Conservation (phyloP, 306 rosid genomes). For the Lablab purpureus region DNA sequence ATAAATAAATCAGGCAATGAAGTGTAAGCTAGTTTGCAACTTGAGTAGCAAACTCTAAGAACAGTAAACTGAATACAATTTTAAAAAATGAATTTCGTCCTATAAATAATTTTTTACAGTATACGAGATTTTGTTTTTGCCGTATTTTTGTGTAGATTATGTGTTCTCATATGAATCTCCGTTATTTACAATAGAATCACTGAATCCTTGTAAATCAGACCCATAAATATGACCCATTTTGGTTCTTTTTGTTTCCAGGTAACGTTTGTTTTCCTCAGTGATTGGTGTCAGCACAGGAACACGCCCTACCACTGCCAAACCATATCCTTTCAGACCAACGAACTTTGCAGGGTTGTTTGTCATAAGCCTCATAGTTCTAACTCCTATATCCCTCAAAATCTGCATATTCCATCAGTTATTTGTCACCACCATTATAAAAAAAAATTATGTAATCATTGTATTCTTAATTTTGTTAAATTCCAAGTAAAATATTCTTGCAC, state of each 20-base stretch:
- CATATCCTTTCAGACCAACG: constrained; percentile 78
- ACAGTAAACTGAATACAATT: constrained; percentile 16
- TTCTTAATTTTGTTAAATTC: no score
- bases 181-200: constrained; percentile 49
- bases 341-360: constrained; percentile 92
- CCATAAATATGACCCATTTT: constrained; percentile 94
- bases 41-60: neutral
- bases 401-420: constrained; percentile 23
- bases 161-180: constrained; percentile 17
- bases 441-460: neutral
- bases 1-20: no score
- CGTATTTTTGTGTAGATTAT: constrained; percentile 18
- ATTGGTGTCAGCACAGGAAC: constrained; percentile 85
- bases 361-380: constrained; percentile 81
- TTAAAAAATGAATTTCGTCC: constrained; percentile 17
- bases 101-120: neutral
- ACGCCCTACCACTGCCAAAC: constrained; percentile 80
- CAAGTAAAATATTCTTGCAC: no score
- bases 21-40: neutral
- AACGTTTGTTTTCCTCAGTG: constrained; percentile 74
- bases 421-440: neutral
- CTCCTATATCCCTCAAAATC: constrained; percentile 84
- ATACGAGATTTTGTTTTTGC: neutral
- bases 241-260: constrained; percentile 82
- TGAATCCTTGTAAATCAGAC: constrained; percentile 68